These are phyloP conservation scores for Rhodocollybia butyracea DNA, from an alignment of 768 basidiomycete species.

Conservation along the genomic window DNA sequence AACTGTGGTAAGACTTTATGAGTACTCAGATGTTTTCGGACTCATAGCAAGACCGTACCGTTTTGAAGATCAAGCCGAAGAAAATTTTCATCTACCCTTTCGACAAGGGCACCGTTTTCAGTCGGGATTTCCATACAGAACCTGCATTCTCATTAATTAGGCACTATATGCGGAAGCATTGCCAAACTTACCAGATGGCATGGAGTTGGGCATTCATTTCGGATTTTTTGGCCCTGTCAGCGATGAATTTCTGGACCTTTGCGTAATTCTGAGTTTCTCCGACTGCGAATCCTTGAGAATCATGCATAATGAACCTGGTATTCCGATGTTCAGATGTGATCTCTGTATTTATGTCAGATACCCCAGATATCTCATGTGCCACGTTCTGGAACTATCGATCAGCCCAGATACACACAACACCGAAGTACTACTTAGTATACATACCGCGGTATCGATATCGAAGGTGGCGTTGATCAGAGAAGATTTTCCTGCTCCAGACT, in stretches of 20 bases:
- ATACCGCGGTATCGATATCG: too few relatives aligned
- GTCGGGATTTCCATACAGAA: conserved; percentile 26
- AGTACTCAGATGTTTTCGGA: too few relatives aligned
- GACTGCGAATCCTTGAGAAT: too few relatives aligned
- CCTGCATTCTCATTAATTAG: conserved; percentile 13
- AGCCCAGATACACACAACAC: conserved; percentile 10
- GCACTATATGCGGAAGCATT: not conserved
- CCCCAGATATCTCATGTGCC: conserved; percentile 17
- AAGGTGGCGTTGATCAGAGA: conserved; percentile 22
- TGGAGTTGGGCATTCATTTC: conserved; percentile 16
- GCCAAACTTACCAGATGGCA: conserved; percentile 22
- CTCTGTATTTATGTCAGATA: conserved; percentile 21
- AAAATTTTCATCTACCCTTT: conserved; percentile 23
- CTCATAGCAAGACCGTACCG: too few relatives aligned
- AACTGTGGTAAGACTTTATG: too few relatives aligned
- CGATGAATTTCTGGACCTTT: conserved; percentile 21
- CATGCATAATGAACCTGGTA: conserved; percentile 19
- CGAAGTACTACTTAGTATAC: conserved; percentile 24
- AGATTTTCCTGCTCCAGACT: conserved; percentile 29
- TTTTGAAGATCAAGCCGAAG: too few relatives aligned
- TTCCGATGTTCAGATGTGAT: conserved; percentile 20
- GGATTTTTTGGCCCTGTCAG: conserved; percentile 7
- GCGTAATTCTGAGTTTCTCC: too few relatives aligned
- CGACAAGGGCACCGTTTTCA: conserved; percentile 20
- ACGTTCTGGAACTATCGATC: conserved; percentile 8